Evolutionary conservation across 1,284 basidiomycete species (phyloP).

Genomic region (Trichosporon sp.): DNA sequence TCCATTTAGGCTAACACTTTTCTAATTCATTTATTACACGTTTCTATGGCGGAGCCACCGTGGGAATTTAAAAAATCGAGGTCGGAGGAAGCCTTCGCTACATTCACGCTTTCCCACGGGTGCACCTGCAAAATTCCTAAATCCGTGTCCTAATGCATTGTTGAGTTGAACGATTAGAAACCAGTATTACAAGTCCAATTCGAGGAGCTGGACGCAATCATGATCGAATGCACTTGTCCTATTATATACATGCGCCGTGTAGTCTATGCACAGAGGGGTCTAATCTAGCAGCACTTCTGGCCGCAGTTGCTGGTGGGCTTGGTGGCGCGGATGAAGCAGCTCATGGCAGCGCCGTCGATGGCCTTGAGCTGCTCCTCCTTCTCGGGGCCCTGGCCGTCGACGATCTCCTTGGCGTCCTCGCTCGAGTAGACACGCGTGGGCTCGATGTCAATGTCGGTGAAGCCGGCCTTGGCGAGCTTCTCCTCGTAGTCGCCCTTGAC

Average conservation of each 20-base stretch:
- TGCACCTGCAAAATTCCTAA: no score
- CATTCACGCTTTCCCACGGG: no score
- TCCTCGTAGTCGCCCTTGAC: slow-evolving; percentile 15
- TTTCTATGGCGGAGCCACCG: no score
- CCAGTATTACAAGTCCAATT: no score
- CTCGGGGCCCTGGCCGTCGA: slow-evolving; percentile 3
- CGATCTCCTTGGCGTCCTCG: slow-evolving; percentile 20
- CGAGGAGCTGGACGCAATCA: no score
- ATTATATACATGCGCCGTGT: not conserved
- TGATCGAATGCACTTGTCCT: not conserved
- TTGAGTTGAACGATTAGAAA: no score
- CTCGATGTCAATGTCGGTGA: slow-evolving; percentile 14
- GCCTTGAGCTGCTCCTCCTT: slow-evolving; percentile 13
- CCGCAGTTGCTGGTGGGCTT: slow-evolving; percentile 9
- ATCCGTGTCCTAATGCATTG: no score
- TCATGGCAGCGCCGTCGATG: slow-evolving; percentile 17
- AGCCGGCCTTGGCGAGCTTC: slow-evolving; percentile 17
- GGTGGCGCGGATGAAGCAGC: slow-evolving; percentile 16
- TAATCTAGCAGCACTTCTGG: not conserved
- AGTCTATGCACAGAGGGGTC: not conserved
- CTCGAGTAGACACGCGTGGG: slow-evolving; percentile 18
- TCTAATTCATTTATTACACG: no score
- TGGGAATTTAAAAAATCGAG: no score
- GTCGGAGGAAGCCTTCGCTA: no score
- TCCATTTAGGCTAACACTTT: no score